phyloP scores from a whole-genome alignment of 306 rosid genomes.

The Canavalia ensiformis region DNA sequence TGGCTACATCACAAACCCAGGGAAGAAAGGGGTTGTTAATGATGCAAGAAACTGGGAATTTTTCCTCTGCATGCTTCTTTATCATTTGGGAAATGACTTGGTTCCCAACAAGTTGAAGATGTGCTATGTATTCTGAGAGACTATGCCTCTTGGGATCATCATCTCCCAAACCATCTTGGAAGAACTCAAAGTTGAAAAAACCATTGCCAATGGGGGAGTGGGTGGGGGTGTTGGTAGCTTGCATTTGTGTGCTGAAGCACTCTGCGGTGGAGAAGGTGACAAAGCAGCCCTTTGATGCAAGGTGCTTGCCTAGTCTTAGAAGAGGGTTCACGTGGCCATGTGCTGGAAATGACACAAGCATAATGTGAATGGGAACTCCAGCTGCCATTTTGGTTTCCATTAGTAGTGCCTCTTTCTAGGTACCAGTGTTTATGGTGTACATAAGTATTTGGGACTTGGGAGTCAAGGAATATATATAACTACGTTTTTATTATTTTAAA shows the following conservation, averaged over 20 bases:
- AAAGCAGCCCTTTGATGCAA: constrained; percentile 62
- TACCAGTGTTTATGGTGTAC: no score
- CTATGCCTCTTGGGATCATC: constrained; percentile 37
- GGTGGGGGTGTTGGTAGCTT: constrained; percentile 40
- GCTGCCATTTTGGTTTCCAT: constrained; percentile 41
- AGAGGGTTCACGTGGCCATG: constrained; percentile 72
- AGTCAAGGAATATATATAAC: no score
- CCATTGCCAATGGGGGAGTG: constrained; percentile 51
- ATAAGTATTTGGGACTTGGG: no score
- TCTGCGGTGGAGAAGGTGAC: constrained; percentile 59
- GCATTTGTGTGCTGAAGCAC: constrained; percentile 42
- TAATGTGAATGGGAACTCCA: constrained; percentile 45
- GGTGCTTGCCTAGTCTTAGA: constrained; percentile 60
- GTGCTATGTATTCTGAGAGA: constrained; percentile 20
- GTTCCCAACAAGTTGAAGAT: constrained; percentile 52
- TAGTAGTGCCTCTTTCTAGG: no score
- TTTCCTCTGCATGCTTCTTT: constrained; percentile 41
- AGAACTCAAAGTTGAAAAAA: constrained; percentile 60
- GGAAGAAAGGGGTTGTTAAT: constrained; percentile 61
- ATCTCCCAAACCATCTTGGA: constrained; percentile 55
- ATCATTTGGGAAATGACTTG: constrained; percentile 41
- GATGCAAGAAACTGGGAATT: constrained; percentile 57
- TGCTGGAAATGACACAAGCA: constrained; percentile 63
- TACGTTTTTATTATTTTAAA: no score
- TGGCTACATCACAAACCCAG: constrained; percentile 63